Evolutionary conservation across 345 rosid species (phyloP), one percentile per base, ranked within the genome.

Genomic region (Gossypium turneri): DNA sequence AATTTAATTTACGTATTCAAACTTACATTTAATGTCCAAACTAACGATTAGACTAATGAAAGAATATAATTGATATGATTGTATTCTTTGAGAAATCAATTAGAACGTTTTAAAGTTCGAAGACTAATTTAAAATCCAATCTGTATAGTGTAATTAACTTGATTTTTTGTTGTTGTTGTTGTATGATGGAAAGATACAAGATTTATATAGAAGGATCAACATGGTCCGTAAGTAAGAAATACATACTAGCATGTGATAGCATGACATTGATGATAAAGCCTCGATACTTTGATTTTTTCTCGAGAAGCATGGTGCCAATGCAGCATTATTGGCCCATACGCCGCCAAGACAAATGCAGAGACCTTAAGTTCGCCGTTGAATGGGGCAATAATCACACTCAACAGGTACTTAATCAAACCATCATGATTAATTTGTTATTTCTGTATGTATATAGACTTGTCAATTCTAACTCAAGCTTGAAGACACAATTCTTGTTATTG

Each of bases 301-400:
- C 57, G 25, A 82, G 88, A 81, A 70, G 79, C 55, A 4, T 82
- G 81, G 66, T 29, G 61, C 85, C 85, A 17, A 1, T 80, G 84
- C 48, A 82, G 67, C 88, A 85, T 58, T 85, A 82, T 50, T 85
- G 87, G 87, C 87, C 87, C 38, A 76, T 82, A 63, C 69, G 80
- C 13, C 3, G 22, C 8, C n/a, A 63, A 6, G 24, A 5, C 24
- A 78, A 75, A 50, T 82, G 87, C 66, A 55, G 34, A 19, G 73
- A 73, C 41, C 60, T 82, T 22, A 79, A 82, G 52, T 80, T 74
- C 58, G 82, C 88, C 3, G 88, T 85, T 0, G 79, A 80, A 12
- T 85, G 85, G 84, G 88, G 82, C 72, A 80, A 85, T 20, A 74
- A 34, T 19, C 79, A 77, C 68, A 43, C 73, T 15, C 5, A 67